Evolutionary conservation across 116 monocot genomes (phyloP).

Genomic region (Trichopus zeylanicus): DNA sequence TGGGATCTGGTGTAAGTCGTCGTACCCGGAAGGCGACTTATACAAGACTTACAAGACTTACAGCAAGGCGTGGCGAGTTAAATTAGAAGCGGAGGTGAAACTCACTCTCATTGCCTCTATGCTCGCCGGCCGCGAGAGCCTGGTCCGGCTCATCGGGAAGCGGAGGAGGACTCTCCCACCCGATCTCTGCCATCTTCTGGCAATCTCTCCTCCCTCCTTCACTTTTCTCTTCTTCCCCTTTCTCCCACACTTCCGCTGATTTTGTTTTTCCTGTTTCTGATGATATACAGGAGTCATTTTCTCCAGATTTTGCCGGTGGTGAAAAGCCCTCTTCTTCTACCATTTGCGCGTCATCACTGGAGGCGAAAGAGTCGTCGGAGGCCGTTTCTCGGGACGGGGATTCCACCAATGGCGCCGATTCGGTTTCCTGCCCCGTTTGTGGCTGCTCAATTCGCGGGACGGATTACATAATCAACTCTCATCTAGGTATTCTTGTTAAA

Average conservation of each 20-base stretch:
- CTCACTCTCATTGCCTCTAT: constrained; percentile 12
- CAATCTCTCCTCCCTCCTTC: neutral
- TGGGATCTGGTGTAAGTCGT: no score
- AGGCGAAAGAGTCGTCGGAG: neutral
- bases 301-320: neutral
- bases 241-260: neutral
- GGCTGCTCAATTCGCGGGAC: constrained; percentile 31
- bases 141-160: constrained; percentile 39
- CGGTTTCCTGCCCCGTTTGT: constrained; percentile 61
- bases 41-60: no score
- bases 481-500: constrained; percentile 33
- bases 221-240: no score
- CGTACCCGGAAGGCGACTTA: no score
- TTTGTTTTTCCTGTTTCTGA: no score
- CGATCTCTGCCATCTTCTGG: neutral
- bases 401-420: neutral
- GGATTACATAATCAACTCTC: constrained; percentile 39
- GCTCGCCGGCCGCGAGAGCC: constrained; percentile 32
- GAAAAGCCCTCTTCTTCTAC: neutral
- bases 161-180: constrained; percentile 24
- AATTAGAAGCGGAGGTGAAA: no score
- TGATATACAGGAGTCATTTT: no score
- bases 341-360: no score
- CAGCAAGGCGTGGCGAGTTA: no score
- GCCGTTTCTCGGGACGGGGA: neutral